Base-by-base conservation (phyloP, 2,329 filamentous ascomycete genomes). In the Arthrobotrys conoides region DNA sequence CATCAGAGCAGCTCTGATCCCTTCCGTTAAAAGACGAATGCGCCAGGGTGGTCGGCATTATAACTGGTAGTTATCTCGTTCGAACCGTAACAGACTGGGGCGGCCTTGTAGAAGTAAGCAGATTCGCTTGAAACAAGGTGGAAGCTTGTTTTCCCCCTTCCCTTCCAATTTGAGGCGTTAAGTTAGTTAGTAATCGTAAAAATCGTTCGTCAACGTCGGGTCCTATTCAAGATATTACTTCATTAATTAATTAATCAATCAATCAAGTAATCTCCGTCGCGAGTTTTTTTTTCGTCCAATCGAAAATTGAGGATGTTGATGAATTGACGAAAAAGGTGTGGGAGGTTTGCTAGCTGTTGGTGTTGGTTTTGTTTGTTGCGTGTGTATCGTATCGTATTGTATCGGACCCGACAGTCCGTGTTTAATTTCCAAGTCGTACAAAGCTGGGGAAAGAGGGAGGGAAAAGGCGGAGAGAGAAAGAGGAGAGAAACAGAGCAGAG, bases 341-440 rank as follows among this genome's bases (percentile, higher is more conserved):
- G 38, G 20, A 6, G 27, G 27, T 30, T 30, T 30, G n/a, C n/a
- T 61, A 33, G 70, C 20, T 67, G 49, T 55, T 36, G 59, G 22
- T 48, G 27, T 30, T 30, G 27, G 27, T 30, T 30, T 30, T 30
- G 27, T 30, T 30, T 30, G 27, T 30, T 30, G 27, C 27, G 27
- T 30, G 27, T 30, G 27, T 30, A 30, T 30, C 27, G 27, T 3
- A 30, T 6, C n/a, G n/a, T n/a, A n/a, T n/a, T 71, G 69, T 70
- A 57, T 66, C 59, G 36, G 24, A 57, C 65, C 51, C 27, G 27
- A 30, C 27, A 3, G 3, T 30, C 72, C 66, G 66, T 76, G 27
- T 71, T 57, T 44, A 71, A 76, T 76, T 76, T 76, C 72, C 72
- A 70, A 53, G 66, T 71, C 38, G 66, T 46, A 71, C 72, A 59